Evolutionary conservation across 139 green algal species (phyloP).

Genomic region (Nannochloris sp.): DNA sequence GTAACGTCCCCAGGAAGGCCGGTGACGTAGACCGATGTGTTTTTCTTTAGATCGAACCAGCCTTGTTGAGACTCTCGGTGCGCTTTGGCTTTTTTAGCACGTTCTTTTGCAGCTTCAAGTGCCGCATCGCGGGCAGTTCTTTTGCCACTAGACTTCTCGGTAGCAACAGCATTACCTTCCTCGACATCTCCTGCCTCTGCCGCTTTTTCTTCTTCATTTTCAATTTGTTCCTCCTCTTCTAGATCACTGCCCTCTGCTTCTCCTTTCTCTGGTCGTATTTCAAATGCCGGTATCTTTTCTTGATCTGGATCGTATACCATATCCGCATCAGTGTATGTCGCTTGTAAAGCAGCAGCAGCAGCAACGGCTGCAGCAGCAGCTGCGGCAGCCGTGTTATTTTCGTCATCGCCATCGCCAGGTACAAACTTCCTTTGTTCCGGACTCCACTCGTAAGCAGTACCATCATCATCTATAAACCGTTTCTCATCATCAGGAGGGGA

Average conservation of each 20-base stretch:
- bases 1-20: constrained; percentile 82
- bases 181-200: constrained; percentile 1
- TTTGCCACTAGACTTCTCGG: constrained; percentile 3
- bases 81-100: constrained; percentile 16
- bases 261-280: too few relatives aligned
- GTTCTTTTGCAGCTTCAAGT: constrained; percentile 20
- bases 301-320: constrained; percentile 57
- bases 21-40: constrained; percentile 91
- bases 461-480: constrained; percentile 91
- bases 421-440: constrained; percentile 62
- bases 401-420: constrained; percentile 29
- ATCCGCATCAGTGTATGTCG: constrained; percentile 39
- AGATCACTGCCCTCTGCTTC: constrained; percentile 1
- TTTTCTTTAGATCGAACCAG: constrained; percentile 85
- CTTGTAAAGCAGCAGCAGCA: background rate
- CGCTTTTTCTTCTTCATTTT: background rate
- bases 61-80: constrained; percentile 11
- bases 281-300: too few relatives aligned
- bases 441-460: constrained; percentile 87
- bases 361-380: constrained; percentile 1
- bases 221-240: background rate
- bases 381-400: background rate
- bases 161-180: too few relatives aligned
- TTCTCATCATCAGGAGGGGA: constrained; percentile 57
- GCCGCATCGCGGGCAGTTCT: constrained; percentile 4